phyloP scores from a whole-genome alignment of 1,284 basidiomycete species.

The Sphaerobolus stellatus region DNA sequence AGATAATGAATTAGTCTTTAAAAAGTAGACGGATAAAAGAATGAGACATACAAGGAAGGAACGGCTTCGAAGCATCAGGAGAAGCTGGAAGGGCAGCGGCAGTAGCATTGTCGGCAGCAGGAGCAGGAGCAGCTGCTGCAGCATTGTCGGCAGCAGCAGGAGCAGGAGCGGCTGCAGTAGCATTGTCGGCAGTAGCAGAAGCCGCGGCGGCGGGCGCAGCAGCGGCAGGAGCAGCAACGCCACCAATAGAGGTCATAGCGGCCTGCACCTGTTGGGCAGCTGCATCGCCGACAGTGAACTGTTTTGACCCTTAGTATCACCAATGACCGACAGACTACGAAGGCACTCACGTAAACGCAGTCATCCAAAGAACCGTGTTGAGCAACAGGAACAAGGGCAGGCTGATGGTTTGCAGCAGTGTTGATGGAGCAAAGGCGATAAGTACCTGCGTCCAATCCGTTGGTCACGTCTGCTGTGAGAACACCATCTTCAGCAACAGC shows the following conservation, averaged over 20 bases:
- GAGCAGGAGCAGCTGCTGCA: conserved; percentile 18
- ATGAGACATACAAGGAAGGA: conserved; percentile 15
- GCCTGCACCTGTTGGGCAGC: conserved; percentile 14
- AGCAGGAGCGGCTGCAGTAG: conserved; percentile 11
- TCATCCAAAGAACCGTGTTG: conserved; percentile 61
- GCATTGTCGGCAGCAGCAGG: conserved; percentile 14
- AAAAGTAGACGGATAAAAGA: conserved; percentile 2
- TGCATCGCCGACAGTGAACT: conserved; percentile 38
- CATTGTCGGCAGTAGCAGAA: conserved; percentile 32
- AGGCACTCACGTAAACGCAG: conserved; percentile 51
- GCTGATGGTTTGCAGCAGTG: conserved; percentile 64
- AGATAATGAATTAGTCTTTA: conserved; percentile 25
- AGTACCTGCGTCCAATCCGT: conserved; percentile 56
- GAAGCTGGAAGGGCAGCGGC: conserved; percentile 22
- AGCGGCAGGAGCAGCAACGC: neutral
- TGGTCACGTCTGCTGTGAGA: conserved; percentile 50
- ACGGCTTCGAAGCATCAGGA: conserved; percentile 12
- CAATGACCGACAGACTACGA: conserved; percentile 14
- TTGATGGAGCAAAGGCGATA: conserved; percentile 64
- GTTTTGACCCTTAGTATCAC: conserved; percentile 13
- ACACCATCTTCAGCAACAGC: conserved; percentile 47
- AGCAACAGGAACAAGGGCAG: conserved; percentile 59
- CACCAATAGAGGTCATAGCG: conserved; percentile 16
- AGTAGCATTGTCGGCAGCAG: conserved; percentile 23
- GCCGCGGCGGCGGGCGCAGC: conserved; percentile 30